Conservation (phyloP, 768 basidiomycete species). For the Hericium coralloides region DNA sequence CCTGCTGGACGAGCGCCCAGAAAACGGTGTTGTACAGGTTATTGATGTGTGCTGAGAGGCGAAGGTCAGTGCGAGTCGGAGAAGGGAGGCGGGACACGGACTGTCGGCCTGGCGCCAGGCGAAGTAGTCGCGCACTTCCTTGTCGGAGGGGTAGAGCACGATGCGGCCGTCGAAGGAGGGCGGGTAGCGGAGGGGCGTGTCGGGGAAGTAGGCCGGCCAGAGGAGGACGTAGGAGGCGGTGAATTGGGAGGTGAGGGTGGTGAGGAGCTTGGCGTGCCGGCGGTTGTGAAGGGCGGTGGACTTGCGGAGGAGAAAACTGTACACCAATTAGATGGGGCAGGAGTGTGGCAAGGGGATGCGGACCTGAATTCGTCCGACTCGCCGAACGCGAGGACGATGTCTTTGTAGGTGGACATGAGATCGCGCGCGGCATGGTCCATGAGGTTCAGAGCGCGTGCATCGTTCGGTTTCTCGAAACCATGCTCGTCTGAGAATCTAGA, state of each 20-base stretch:
- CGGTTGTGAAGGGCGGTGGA: slow-evolving; percentile 76
- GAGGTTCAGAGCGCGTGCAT: slow-evolving; percentile 72
- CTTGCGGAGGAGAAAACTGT: slow-evolving; percentile 79
- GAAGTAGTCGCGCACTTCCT: slow-evolving; percentile 84
- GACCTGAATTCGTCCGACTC: slow-evolving; percentile 98
- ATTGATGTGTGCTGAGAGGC: slow-evolving; percentile 81
- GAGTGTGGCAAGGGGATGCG: neutral
- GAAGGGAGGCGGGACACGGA: slow-evolving; percentile 30
- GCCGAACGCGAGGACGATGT: slow-evolving; percentile 84
- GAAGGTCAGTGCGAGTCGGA: neutral
- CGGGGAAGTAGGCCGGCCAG: slow-evolving; percentile 76
- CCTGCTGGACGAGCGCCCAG: slow-evolving; percentile 86
- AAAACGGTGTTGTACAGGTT: slow-evolving; percentile 95
- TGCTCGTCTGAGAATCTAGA: slow-evolving; percentile 80
- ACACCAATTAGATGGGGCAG: neutral
- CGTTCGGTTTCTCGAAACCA: slow-evolving; percentile 84
- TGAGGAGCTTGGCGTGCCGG: slow-evolving; percentile 78
- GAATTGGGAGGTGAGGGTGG: slow-evolving; percentile 77
- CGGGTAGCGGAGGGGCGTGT: slow-evolving; percentile 64
- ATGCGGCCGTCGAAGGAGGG: slow-evolving; percentile 92
- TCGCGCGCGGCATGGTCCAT: slow-evolving; percentile 87
- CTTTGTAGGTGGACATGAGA: slow-evolving; percentile 76
- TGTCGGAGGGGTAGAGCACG: slow-evolving; percentile 66
- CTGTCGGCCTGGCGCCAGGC: slow-evolving; percentile 95
- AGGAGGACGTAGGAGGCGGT: slow-evolving; percentile 85